These are phyloP conservation scores for Scheffersomyces illinoinensis DNA, from an alignment of 1,139 yeast genomes.

Conservation along the genomic window DNA sequence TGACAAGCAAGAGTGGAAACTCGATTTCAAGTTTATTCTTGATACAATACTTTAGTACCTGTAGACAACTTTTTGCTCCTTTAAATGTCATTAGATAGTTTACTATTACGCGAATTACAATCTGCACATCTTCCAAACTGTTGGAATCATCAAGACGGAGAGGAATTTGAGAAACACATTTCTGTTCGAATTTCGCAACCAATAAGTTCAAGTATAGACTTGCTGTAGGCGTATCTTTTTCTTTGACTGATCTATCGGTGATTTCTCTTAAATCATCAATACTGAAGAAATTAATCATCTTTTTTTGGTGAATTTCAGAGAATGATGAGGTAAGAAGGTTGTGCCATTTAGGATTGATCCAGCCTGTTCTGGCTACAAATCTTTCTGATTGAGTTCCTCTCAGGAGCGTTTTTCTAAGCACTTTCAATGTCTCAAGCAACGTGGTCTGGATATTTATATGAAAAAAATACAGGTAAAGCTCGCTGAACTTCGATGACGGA, in stretches of 20 bases:
- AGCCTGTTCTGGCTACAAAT: slow-evolving; percentile 40
- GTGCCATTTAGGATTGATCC: slow-evolving; percentile 39
- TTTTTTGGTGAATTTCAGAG: slow-evolving; percentile 19
- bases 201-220: slow-evolving; percentile 36
- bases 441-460: slow-evolving; percentile 34
- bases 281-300: slow-evolving; percentile 33
- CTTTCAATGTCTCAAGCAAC: slow-evolving; percentile 10
- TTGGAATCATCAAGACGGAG: slow-evolving; percentile 13
- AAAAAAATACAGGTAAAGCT: slow-evolving; percentile 34
- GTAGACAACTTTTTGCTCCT: slow-evolving; percentile 33
- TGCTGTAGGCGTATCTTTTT: slow-evolving; percentile 32
- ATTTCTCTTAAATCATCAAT: slow-evolving; percentile 28
- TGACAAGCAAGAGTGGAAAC: slow-evolving; percentile 23
- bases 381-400: slow-evolving; percentile 33
- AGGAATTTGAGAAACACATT: slow-evolving; percentile 13
- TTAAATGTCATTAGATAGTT: slow-evolving; percentile 40
- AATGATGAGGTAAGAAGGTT: slow-evolving; percentile 24
- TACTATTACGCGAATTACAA: slow-evolving; percentile 29
- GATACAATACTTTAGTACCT: slow-evolving; percentile 35
- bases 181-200: slow-evolving; percentile 38
- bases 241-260: slow-evolving; percentile 23
- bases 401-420: slow-evolving; percentile 24
- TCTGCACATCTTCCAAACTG: slow-evolving; percentile 24
- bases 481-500: slow-evolving; percentile 20
- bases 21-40: slow-evolving; percentile 27